A percentile compares a stretch with the other conserved stretches of the same genome.
Evolutionary conservation across 2,329 filamentous ascomycete species (phyloP).

Genomic region (Pyrenochaeta sp.): DNA sequence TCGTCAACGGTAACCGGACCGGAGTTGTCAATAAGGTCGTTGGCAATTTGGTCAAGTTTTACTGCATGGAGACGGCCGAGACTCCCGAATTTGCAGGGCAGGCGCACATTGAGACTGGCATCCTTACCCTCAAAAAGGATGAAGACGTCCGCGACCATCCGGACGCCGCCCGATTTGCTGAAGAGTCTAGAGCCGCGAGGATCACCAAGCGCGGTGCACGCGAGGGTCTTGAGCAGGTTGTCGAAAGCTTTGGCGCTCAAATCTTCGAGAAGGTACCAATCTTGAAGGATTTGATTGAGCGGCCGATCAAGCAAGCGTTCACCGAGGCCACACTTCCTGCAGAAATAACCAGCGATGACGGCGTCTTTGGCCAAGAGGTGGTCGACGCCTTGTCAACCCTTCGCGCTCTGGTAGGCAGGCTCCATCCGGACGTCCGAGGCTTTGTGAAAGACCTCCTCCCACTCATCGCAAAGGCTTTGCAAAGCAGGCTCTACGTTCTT

Average conservation of each 20-base stretch:
- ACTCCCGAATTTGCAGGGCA: slow-evolving; percentile 94
- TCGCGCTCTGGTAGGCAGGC: slow-evolving; percentile 89
- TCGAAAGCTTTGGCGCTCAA: slow-evolving; percentile 77
- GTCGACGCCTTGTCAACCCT: slow-evolving; percentile 94
- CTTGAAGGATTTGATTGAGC: slow-evolving; percentile 80
- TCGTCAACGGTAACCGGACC: slow-evolving; percentile 79
- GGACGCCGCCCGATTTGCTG: slow-evolving; percentile 88
- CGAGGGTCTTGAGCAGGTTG: slow-evolving; percentile 88
- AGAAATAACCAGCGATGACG: slow-evolving; percentile 76
- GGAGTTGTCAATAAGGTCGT: slow-evolving; percentile 96
- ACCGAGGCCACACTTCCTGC: slow-evolving; percentile 71
- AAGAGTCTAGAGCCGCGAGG: slow-evolving; percentile 85
- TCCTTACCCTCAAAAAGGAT: slow-evolving; percentile 94
- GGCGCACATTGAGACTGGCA: slow-evolving; percentile 76
- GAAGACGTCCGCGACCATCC: slow-evolving; percentile 93
- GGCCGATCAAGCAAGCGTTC: slow-evolving; percentile 79
- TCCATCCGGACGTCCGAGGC: slow-evolving; percentile 75
- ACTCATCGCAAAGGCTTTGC: slow-evolving; percentile 84
- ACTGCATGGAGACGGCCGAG: slow-evolving; percentile 95
- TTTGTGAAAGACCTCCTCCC: slow-evolving; percentile 88
- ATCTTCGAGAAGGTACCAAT: slow-evolving; percentile 87
- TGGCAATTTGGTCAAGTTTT: slow-evolving; percentile 94
- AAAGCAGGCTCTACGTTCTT: slow-evolving; percentile 88
- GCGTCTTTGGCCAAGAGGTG: slow-evolving; percentile 85
- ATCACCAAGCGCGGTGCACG: slow-evolving; percentile 94